Evolutionary conservation across 2,329 filamentous ascomycete species (phyloP), one percentile per base, ranked within the genome.

Genomic region (Diaporthe longicolla): DNA sequence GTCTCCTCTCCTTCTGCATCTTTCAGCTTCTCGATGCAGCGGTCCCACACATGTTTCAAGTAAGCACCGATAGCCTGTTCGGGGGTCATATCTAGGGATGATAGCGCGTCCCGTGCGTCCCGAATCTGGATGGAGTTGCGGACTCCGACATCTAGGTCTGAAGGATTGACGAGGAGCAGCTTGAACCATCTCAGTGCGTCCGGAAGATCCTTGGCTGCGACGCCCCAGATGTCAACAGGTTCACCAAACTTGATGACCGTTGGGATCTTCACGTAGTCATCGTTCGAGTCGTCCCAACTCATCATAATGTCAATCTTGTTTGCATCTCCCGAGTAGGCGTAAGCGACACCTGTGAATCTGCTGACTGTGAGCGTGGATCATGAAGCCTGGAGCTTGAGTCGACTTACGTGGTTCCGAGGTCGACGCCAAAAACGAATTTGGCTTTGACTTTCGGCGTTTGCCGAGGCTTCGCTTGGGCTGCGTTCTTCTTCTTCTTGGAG

Each of bases 351-450:
- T 0, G 85, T 86, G 66, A 79, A 83, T 0, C 83, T 85, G 37
- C 10, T 45, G 21, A 8, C 15, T 21, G 32, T 76, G 17, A 76
- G 65, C 1, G 13, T 5, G 15, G 11, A 19, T 1, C n/a, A n/a
- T 15, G 32, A 48, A 32, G 13, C 9, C 0, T 1, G 10, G 78
- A 35, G 79, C 70, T 37, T 52, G 8, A 4, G 10, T 17, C 11
- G 4, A 77, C 82, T 73, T 74, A 86, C 78, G 85, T 88, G 0
- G 86, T 88, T 0, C 85, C 86, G 59, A 88, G 87, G 52, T 87
- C 86, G 9, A 88, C 81, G 0, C 85, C 83, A 3, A 87, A 76
- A 24, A 85, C 76, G 2, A 86, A 78, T 19, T 13, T 63, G 11
- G 37, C 21, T 55, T 71, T 54, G 40, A 11, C 55, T 19, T 35